Conservation (phyloP, 2,329 filamentous ascomycete species). For the Trichoderma gracile region DNA sequence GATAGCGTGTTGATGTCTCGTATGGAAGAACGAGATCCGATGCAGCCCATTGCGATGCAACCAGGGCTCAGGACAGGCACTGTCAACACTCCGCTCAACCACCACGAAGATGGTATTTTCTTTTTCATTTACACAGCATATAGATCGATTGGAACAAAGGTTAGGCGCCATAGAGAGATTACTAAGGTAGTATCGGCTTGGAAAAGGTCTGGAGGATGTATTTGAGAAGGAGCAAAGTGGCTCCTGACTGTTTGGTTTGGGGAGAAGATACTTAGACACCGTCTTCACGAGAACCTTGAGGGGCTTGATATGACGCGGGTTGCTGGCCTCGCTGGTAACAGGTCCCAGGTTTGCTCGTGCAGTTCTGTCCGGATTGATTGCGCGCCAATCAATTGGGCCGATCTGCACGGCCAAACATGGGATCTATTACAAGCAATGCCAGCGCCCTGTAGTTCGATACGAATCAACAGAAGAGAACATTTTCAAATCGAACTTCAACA, state of each 20-base stretch:
- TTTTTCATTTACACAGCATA: not conserved
- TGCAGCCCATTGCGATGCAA: too few relatives aligned
- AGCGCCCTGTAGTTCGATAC: not conserved
- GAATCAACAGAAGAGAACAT: too few relatives aligned
- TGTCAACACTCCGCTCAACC: conserved; percentile 9
- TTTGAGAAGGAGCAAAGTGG: not conserved
- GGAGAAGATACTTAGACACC: too few relatives aligned
- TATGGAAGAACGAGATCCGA: not conserved
- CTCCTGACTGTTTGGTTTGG: not conserved
- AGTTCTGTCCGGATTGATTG: too few relatives aligned
- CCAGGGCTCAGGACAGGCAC: not conserved
- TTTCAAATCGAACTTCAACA: not conserved
- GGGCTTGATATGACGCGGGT: too few relatives aligned
- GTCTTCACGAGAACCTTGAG: too few relatives aligned
- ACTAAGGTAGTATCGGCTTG: too few relatives aligned
- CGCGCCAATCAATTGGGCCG: too few relatives aligned
- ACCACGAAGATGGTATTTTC: not conserved
- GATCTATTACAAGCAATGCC: not conserved
- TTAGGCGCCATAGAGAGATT: not conserved
- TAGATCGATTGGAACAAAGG: not conserved
- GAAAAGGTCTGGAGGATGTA: not conserved
- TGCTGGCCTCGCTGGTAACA: too few relatives aligned
- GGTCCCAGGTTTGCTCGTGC: too few relatives aligned
- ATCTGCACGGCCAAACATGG: too few relatives aligned
- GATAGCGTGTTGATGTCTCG: not conserved